phyloP scores from a whole-genome alignment of 257 asterid species.

The Gardenia jasminoides region DNA sequence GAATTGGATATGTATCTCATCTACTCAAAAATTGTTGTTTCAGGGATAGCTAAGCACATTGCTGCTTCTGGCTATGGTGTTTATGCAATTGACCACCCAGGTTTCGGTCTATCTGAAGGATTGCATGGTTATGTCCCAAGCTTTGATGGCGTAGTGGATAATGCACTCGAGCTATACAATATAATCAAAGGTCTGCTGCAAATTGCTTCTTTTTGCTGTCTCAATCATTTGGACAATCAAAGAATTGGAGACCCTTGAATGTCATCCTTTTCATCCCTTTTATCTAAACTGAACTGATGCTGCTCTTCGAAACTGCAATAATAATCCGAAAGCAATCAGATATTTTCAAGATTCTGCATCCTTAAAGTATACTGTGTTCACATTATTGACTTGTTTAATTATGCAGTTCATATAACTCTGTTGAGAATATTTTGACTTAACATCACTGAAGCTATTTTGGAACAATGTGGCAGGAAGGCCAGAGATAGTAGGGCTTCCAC shows the following conservation, averaged over 20 bases:
- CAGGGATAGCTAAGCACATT: constrained; percentile 91
- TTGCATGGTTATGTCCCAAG: constrained; percentile 86
- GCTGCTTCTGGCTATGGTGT: constrained; percentile 91
- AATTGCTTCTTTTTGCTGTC: not conserved
- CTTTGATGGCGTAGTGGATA: constrained; percentile 78
- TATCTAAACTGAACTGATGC: not conserved
- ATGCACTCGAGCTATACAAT: constrained; percentile 67
- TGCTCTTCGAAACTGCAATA: not conserved
- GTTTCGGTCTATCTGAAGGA: constrained; percentile 96
- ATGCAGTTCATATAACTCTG: not conserved
- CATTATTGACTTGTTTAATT: not conserved
- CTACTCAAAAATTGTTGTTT: constrained; percentile 19
- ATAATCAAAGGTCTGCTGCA: constrained; percentile 64
- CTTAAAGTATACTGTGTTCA: not conserved
- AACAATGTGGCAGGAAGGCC: constrained; percentile 63
- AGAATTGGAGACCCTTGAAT: not conserved
- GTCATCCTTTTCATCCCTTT: not conserved
- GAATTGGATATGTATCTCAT: not conserved
- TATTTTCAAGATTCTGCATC: no score
- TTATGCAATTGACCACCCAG: constrained; percentile 97
- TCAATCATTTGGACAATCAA: not conserved
- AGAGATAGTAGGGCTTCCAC: constrained; percentile 73
- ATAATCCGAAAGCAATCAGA: not conserved
- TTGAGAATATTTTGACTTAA: not conserved
- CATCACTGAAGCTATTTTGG: not conserved